Evolutionary conservation across 164 flowering plant species (phyloP).

Genomic region (Umbilicus rupestris): DNA sequence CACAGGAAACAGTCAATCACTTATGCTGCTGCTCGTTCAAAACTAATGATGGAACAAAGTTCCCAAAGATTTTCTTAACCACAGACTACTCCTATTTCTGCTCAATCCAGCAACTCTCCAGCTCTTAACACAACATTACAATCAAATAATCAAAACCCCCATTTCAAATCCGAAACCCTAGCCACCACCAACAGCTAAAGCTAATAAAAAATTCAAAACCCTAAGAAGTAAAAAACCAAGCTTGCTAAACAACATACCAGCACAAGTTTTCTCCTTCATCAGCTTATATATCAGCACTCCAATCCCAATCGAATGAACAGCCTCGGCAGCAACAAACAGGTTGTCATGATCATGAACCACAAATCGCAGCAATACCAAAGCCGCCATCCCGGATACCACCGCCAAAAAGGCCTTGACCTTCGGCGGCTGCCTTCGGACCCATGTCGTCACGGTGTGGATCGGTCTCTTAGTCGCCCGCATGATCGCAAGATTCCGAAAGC

Average conservation of each 20-base stretch:
- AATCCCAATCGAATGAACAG: conserved; percentile 61
- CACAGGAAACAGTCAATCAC: no score
- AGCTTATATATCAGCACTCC: conserved; percentile 59
- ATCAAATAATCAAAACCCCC: background rate
- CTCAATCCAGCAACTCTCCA: no score
- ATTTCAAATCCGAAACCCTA: no score
- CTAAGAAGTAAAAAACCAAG: background rate
- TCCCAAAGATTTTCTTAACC: no score
- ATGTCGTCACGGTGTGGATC: conserved; percentile 47
- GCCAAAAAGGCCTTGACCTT: conserved; percentile 69
- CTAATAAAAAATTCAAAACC: conserved; percentile 1
- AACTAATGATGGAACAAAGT: no score
- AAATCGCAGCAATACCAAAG: conserved; percentile 46
- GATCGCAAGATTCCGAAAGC: background rate
- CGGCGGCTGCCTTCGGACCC: conserved; percentile 64
- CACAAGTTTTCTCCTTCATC: conserved; percentile 69
- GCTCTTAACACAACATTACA: background rate
- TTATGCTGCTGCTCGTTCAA: no score
- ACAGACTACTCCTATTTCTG: no score
- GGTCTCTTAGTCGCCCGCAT: conserved; percentile 46
- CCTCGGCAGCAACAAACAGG: conserved; percentile 68
- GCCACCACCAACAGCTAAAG: background rate
- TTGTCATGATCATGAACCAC: conserved; percentile 70
- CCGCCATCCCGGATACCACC: conserved; percentile 56
- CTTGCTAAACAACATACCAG: conserved; percentile 29